phyloP scores from a whole-genome alignment of 306 rosid genomes.

The Vicia faba region DNA sequence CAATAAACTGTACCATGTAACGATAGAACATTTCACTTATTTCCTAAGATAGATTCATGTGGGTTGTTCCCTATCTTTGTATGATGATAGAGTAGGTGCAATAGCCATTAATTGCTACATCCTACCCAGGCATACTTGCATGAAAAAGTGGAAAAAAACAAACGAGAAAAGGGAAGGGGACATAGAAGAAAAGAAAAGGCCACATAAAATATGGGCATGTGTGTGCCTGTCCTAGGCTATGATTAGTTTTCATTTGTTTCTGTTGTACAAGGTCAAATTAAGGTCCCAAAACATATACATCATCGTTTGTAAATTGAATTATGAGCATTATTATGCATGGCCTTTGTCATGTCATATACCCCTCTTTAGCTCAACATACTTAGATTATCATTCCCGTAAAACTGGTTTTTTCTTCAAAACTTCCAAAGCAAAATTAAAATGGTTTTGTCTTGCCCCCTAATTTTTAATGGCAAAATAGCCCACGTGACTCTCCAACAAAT shows the following conservation, averaged over 20 bases:
- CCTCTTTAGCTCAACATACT: conserved; percentile 17
- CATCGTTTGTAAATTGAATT: conserved; percentile 17
- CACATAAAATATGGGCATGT: conserved; percentile 36
- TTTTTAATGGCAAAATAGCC: conserved; percentile 8
- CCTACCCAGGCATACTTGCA: conserved; percentile 21
- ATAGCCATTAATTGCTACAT: conserved; percentile 33
- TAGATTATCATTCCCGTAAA: conserved; percentile 18
- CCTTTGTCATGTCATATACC: conserved; percentile 18
- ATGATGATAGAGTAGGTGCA: conserved; percentile 32
- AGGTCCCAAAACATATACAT: conserved; percentile 31
- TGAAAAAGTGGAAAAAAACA: conserved; percentile 21
- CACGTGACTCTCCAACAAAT: conserved; percentile 44
- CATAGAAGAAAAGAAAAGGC: background rate
- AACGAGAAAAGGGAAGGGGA: conserved; percentile 4
- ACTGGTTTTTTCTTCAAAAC: conserved; percentile 23
- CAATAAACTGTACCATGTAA: too few species aligned
- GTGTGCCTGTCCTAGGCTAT: conserved; percentile 25
- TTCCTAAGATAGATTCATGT: background rate
- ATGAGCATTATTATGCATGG: conserved; percentile 15
- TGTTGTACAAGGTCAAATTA: background rate
- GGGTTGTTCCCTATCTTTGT: conserved; percentile 4
- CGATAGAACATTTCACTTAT: too few species aligned
- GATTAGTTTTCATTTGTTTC: conserved; percentile 33
- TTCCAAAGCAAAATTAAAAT: conserved; percentile 33
- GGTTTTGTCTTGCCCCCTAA: conserved; percentile 41